A percentile compares a stretch with the other conserved stretches of the same genome.
Conservation (phyloP, 345 rosid species). For the Excoecaria agallocha region DNA sequence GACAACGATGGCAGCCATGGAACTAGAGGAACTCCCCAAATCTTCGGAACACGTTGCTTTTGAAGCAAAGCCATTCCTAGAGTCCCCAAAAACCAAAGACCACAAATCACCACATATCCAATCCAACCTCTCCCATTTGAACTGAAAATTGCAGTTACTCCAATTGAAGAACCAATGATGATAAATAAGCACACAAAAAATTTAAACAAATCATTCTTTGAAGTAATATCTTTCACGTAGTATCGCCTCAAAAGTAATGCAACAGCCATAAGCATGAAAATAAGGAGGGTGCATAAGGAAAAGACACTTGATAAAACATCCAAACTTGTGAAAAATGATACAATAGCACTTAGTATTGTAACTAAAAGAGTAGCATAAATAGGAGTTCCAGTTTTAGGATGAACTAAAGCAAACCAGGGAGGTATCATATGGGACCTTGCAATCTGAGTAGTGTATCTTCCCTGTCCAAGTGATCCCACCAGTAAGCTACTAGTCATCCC, state of each 20-base stretch:
- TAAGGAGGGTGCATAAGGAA: slow-evolving; percentile 70
- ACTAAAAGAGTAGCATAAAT: slow-evolving; percentile 72
- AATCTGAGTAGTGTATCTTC: slow-evolving; percentile 89
- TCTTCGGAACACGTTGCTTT: slow-evolving; percentile 53
- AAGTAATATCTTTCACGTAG: slow-evolving; percentile 57
- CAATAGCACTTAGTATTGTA: slow-evolving; percentile 53
- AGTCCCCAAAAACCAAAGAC: slow-evolving; percentile 65
- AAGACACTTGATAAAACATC: slow-evolving; percentile 77
- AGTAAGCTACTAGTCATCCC: slow-evolving; percentile 90
- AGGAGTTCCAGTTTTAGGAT: slow-evolving; percentile 91
- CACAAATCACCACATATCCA: slow-evolving; percentile 44
- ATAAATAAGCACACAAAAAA: slow-evolving; percentile 43
- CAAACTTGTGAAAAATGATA: slow-evolving; percentile 76
- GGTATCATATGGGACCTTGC: slow-evolving; percentile 97
- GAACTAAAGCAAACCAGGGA: slow-evolving; percentile 82
- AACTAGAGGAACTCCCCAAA: slow-evolving; percentile 90
- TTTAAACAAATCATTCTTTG: slow-evolving; percentile 44
- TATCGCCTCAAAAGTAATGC: slow-evolving; percentile 84
- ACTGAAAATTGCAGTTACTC: slow-evolving; percentile 55
- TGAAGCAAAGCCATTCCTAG: slow-evolving; percentile 58
- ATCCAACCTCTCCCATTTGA: slow-evolving; percentile 47
- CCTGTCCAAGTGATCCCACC: slow-evolving; percentile 89
- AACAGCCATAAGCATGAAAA: slow-evolving; percentile 80
- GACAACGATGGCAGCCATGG: slow-evolving; percentile 92
- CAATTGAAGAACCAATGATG: slow-evolving; percentile 59